Base-by-base conservation (phyloP, 2,329 filamentous ascomycete genomes). In the Harringtonia lauricola region DNA sequence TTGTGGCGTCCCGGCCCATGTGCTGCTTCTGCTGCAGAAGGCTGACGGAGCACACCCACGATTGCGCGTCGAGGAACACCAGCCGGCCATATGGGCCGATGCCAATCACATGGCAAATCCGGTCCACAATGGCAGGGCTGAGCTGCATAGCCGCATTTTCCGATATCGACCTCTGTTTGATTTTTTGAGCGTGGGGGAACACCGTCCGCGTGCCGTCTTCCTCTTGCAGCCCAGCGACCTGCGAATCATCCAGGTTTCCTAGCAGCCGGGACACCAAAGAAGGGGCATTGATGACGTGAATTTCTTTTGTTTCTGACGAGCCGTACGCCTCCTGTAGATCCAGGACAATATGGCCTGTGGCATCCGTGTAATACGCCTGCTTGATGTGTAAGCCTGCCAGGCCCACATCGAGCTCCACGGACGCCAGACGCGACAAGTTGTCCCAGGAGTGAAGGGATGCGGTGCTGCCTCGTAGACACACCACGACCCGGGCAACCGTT, bases 1-100 rank as follows among this genome's bases (percentile, higher is more conserved):
- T 26, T 10, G 24, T 10, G 5, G 13, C 21, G 4, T 10, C 1
- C n/a, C 24, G 8, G 28, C 2, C 14, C 33, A 15, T 19, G 21
- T 14, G 15, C 8, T 35, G 8, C 33, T 19, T 17, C 33, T 17
- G 8, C 15, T 18, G 33, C 8, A 12, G 17, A 3, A 57, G 49
- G 41, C 51, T 45, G 8, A 41, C 43, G 21, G 54, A 57, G 46
- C 57, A 59, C 12, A 59, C 50, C 57, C 57, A 60, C 3, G 52
- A 54, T 31, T 49, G 38, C 8, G 18, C 40, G 44, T 58, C 50
- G 19, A 59, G 51, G 42, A 58, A 59, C 22, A 60, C 41, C 19
- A 59, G 49, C 38, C 46, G 54, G 1, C 44, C 38, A n/a, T n/a
- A 42, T 22, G 47, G 42, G 29, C 40, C 38, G 33, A 54, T 36